Evolutionary conservation across 148 eudicot genomes (phyloP).

Genomic region (Persicaria maculosa): DNA sequence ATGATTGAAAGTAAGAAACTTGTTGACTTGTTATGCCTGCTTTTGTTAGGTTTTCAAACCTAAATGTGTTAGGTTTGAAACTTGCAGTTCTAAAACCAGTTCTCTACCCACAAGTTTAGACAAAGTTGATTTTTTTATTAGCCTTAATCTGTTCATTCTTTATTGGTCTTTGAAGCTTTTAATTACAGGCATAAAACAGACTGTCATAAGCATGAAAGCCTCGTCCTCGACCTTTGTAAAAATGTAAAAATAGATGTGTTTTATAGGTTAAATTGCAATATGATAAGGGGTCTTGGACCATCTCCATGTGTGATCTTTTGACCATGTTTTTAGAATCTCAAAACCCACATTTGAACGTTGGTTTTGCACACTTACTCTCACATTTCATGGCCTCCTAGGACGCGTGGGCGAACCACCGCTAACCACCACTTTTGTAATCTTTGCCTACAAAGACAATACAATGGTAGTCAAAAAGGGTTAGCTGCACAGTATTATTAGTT

Average conservation of each 20-base stretch:
- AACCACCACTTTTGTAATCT: background rate
- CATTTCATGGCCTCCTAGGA: background rate
- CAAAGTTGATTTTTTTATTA: background rate
- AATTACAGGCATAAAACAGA: background rate
- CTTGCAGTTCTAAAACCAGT: background rate
- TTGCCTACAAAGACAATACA: no score
- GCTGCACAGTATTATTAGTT: background rate
- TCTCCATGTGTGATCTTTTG: background rate
- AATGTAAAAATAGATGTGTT: slow-evolving; percentile 8
- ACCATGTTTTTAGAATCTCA: slow-evolving; percentile 3
- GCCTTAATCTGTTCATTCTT: background rate
- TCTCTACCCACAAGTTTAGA: background rate
- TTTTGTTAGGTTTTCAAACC: background rate
- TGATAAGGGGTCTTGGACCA: slow-evolving; percentile 1
- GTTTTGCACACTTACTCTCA: background rate
- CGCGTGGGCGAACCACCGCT: background rate
- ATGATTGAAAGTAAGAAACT: background rate
- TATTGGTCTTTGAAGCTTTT: background rate
- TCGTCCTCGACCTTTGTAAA: background rate
- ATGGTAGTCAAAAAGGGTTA: background rate
- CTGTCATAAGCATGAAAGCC: background rate
- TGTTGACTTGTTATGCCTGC: slow-evolving; percentile 1
- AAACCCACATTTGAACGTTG: slow-evolving; percentile 1
- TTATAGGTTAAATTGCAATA: background rate
- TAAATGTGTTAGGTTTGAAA: slow-evolving; percentile 5